phyloP scores from a whole-genome alignment of 306 rosid genomes.

The Quercus rubra region DNA sequence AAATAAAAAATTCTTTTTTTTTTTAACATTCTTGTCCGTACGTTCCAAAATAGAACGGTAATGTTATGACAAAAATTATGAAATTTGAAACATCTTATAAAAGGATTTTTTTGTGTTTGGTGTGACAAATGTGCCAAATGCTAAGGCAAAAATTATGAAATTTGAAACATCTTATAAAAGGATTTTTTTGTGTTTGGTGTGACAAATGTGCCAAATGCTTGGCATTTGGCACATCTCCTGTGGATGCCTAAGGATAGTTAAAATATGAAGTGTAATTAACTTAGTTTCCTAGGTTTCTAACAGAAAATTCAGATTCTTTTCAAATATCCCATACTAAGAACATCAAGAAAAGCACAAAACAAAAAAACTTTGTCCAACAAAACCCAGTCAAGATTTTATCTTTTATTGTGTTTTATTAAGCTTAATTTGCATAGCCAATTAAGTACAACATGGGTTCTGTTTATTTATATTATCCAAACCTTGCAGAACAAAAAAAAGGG shows the following conservation, averaged over 20 bases:
- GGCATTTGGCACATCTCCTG: too few relatives aligned
- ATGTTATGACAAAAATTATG: too few relatives aligned
- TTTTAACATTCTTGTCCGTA: too few relatives aligned
- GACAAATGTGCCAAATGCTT: too few relatives aligned
- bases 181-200: too few relatives aligned
- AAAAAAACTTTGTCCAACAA: not conserved
- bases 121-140: too few relatives aligned
- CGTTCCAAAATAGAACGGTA: too few relatives aligned
- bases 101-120: too few relatives aligned
- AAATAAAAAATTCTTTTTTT: too few relatives aligned
- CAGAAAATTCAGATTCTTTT: not conserved
- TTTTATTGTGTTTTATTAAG: not conserved
- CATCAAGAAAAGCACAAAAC: not conserved
- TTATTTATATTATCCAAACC: not conserved
- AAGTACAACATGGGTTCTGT: not conserved
- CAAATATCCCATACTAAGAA: slow-evolving; percentile 3
- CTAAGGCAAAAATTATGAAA: too few relatives aligned
- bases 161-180: too few relatives aligned
- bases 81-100: too few relatives aligned
- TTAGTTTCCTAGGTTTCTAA: not conserved
- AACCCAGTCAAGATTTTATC: not conserved
- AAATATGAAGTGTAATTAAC: not conserved
- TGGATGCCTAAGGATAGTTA: not conserved
- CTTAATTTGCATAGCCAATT: not conserved
- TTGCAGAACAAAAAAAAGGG: not conserved